These are phyloP conservation scores for Erysiphe neolycopersici DNA, from an alignment of 2,329 filamentous ascomycete species.

Conservation along the genomic window DNA sequence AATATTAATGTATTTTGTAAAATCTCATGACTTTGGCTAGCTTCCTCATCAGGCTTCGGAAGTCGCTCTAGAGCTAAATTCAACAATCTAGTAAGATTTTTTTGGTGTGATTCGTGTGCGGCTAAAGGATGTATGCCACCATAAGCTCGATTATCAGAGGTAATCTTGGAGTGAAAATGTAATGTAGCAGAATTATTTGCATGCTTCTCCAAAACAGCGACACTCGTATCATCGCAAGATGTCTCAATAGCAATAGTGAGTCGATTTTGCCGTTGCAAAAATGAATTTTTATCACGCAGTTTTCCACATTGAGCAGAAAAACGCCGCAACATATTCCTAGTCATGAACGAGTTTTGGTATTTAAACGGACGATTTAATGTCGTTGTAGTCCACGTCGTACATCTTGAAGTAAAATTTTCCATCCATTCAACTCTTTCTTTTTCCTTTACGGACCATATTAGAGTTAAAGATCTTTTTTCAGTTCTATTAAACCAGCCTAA, in stretches of 20 bases:
- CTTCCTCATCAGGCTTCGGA: conserved; percentile 7
- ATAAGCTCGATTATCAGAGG: conserved; percentile 49
- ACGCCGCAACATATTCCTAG: no score
- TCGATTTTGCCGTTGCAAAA: conserved; percentile 13
- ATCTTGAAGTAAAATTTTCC: no score
- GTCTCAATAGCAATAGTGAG: conserved; percentile 52
- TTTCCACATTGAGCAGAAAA: no score
- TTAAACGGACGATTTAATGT: no score
- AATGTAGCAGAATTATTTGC: conserved; percentile 22
- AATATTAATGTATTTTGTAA: conserved; percentile 5
- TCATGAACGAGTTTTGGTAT: no score
- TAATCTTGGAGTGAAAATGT: conserved; percentile 58
- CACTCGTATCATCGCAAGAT: conserved; percentile 81
- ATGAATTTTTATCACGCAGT: no score
- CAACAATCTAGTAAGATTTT: conserved; percentile 41
- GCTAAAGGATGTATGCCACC: conserved; percentile 56
- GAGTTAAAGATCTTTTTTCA: no score
- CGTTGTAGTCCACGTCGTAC: no score
- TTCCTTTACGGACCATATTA: no score
- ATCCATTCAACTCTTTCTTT: no score
- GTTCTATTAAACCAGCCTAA: no score
- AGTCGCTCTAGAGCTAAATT: conserved; percentile 32
- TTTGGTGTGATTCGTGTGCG: conserved; percentile 50
- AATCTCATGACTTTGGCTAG: conserved; percentile 3
- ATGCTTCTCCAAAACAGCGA: conserved; percentile 46